Base-by-base conservation (phyloP, 1,284 basidiomycete species). In the Cryptococcus maquisensis region DNA sequence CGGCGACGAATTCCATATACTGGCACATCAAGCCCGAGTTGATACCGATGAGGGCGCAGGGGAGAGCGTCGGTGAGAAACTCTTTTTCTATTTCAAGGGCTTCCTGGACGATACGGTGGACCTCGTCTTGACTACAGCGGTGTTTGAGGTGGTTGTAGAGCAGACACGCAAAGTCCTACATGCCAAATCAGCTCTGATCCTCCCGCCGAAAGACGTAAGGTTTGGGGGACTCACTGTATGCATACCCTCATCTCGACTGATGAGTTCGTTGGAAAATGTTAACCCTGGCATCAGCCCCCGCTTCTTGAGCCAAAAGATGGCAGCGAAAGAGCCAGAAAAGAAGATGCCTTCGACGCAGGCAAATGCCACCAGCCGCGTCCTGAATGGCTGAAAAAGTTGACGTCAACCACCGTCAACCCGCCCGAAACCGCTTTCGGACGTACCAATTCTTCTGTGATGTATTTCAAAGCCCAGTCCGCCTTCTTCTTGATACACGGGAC, bases 271-370 rank as follows among this genome's bases (percentile, higher is more conserved):
- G 20, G 94, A 96, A 77, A 93, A 95, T 0, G 92, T 94, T 48
- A 97, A 81, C 21, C 94, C 94, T 36, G 92, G 93, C 94, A 97
- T 97, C 13, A 97, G 80, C n/a, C 94, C 94, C 42, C 94, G 86
- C 79, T 97, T 98, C 84, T 97, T 97, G 67, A 98, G 76, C 94
- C 94, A 98, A 75, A 97, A 98, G 69, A 98, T 93, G 18, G 91
- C 87, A 0, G 94, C 88, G 63, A 91, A 92, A 0, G 87, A 88
- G 7, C 90, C 91, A 0, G 91, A 96, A 79, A 98, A 97, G 80
- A 97, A 97, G 63, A 98, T 96, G 38, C 93, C 94, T 76, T 97
- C 94, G 8, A 97, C 93, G 1, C 92, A 90, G 4, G 92, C 94
- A 69, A 97, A 97, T 0, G 94, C 94, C 10, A 97, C 82, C 1